Percentiles rank a stretch among this genome's conserved stretches.
Conservation (phyloP, 2,329 filamentous ascomycete genomes). For the Bimuria novae-zelandiae region DNA sequence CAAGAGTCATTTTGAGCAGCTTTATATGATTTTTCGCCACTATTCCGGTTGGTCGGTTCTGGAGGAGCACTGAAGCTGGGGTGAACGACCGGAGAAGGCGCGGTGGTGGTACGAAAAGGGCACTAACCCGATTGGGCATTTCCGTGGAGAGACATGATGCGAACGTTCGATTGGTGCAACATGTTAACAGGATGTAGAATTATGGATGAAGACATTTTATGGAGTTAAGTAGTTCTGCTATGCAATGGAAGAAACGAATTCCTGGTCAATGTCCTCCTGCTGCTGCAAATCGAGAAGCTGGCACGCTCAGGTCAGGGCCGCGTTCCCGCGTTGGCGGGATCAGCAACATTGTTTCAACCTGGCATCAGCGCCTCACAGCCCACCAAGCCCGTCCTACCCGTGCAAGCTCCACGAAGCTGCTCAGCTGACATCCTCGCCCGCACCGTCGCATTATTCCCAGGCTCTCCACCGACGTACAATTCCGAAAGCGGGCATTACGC, state of each 20-base stretch:
- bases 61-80: background rate
- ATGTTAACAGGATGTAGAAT: background rate
- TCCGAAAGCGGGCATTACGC: slow-evolving; percentile 6
- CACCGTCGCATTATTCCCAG: background rate
- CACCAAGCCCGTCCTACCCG: background rate
- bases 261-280: background rate
- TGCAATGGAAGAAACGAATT: background rate
- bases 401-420: background rate
- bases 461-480: background rate
- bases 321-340: background rate
- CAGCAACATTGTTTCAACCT: slow-evolving; percentile 22
- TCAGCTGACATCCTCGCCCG: background rate
- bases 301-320: background rate
- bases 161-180: background rate
- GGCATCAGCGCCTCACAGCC: slow-evolving; percentile 18
- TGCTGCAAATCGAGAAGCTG: background rate
- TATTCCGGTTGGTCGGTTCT: background rate
- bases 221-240: too few species aligned
- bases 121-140: slow-evolving; percentile 1
- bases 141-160: background rate
- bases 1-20: slow-evolving; percentile 38
- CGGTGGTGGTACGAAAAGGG: background rate
- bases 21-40: slow-evolving; percentile 16
- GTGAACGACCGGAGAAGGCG: background rate
- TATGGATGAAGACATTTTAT: too few species aligned